Evolutionary conservation across 169 alveolate genomes (phyloP).

Genomic region (Plasmodium gallinaceum): DNA sequence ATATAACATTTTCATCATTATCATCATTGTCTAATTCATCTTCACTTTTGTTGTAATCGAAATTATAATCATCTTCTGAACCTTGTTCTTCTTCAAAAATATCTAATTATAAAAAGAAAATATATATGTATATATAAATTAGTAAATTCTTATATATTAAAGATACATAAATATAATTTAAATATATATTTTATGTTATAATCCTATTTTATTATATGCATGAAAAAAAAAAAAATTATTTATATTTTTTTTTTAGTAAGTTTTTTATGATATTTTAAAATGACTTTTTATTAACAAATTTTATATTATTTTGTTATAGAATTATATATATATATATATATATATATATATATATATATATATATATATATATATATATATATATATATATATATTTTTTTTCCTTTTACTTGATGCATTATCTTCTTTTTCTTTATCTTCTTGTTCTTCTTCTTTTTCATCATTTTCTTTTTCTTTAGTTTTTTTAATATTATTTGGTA

Average conservation of each 20-base stretch:
- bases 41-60: slow-evolving; percentile 70
- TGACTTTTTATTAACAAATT: too few relatives aligned
- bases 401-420: slow-evolving; percentile 44
- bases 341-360: background rate
- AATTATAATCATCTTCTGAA: slow-evolving; percentile 60
- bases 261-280: too few relatives aligned
- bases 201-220: too few relatives aligned
- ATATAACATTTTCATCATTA: slow-evolving; percentile 72
- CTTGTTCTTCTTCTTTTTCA: slow-evolving; percentile 25
- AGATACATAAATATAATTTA: background rate
- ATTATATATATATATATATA: background rate
- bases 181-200: background rate
- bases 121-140: too few relatives aligned
- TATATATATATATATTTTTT: slow-evolving; percentile 6
- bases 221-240: too few relatives aligned
- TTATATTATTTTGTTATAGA: too few relatives aligned
- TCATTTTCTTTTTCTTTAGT: slow-evolving; percentile 46
- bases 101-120: slow-evolving; percentile 14
- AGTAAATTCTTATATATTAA: too few relatives aligned
- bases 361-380: background rate
- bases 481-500: slow-evolving; percentile 49
- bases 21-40: slow-evolving; percentile 75
- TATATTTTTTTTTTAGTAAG: too few relatives aligned
- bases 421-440: slow-evolving; percentile 20
- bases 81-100: slow-evolving; percentile 54